Conservation (phyloP, 805 yeast species). For the Candida jianshihensis region DNA sequence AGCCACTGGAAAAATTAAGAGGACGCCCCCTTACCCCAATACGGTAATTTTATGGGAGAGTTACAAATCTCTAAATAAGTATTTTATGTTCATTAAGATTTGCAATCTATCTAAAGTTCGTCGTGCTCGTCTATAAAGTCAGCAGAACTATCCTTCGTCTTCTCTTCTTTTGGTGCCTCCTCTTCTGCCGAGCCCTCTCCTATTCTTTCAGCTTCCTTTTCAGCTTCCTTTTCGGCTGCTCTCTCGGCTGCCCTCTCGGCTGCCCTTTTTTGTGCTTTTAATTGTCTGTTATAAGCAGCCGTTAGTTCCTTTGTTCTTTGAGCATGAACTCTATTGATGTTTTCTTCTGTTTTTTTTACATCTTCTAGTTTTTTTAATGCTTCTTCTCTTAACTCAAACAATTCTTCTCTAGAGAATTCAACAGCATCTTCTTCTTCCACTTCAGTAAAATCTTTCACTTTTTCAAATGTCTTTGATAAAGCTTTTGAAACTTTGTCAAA, state of each 20-base stretch:
- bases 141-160: neutral
- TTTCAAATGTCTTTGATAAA: conserved; percentile 23
- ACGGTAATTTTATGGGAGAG: too few species aligned
- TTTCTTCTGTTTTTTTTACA: conserved; percentile 10
- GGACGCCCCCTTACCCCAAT: too few species aligned
- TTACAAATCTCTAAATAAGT: too few species aligned
- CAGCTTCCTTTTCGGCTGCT: conserved; percentile 4
- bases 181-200: too few species aligned
- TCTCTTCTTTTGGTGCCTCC: conserved; percentile 1
- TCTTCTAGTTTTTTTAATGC: conserved; percentile 18
- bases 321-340: conserved; percentile 17
- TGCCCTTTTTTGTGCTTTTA: conserved; percentile 15
- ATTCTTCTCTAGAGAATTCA: conserved; percentile 21
- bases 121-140: neutral
- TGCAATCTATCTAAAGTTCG: neutral
- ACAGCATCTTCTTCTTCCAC: conserved; percentile 11
- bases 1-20: too few species aligned
- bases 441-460: conserved; percentile 22
- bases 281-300: conserved; percentile 6
- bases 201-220: conserved; percentile 1
- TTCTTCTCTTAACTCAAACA: conserved; percentile 24
- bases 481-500: conserved; percentile 21
- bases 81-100: too few species aligned
- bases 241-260: conserved; percentile 5
- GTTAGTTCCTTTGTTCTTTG: conserved; percentile 27